Evolutionary conservation across 2,329 filamentous ascomycete species (phyloP), one percentile per base, ranked within the genome.

Genomic region (Albophoma yamanashiensis): DNA sequence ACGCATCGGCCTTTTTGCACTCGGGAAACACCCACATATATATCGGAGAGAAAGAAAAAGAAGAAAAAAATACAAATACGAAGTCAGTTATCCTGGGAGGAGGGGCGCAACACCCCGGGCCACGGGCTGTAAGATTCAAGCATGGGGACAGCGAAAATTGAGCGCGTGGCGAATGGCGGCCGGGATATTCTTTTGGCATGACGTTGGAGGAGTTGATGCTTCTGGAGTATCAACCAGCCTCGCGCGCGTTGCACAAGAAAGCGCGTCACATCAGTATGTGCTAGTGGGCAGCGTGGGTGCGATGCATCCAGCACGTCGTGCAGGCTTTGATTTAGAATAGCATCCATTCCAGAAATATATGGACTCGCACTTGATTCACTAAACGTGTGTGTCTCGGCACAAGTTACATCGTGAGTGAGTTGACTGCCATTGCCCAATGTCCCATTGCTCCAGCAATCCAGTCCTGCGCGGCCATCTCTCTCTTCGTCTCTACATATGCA

Each of bases 91-190:
- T 61, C 57, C 61, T 11, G 38, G 55, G 57, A 50, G 58, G 55
- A 62, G 57, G 50, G 62, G 59, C 62, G 63, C 60, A 61, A 62
- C 56, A 62, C 61, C 61, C 58, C 55, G n/a, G 61, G 55, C 31
- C 17, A 22, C 50, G 50, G 50, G 22, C 17, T 38, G 31, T 60
- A 59, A 31, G 60, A 60, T 50, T 59, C 47, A 45, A 52, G 56
- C 63, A 63, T 60, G 59, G 62, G 61, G 58, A 63, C 59, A 59
- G 64, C 62, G 60, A 68, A 52, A 63, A 40, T 58, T 62, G 58
- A 56, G 61, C 61, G 59, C 63, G 64, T 62, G 63, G 64, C 62
- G 65, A 63, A 65, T 34, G 40, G 40, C 7, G 20, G 47, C 39
- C 40, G 52, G 53, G 15, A 22, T n/a, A 4, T 52, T 45, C 43